These are phyloP conservation scores for Sergeia podlipaevii DNA, from an alignment of 208 protist species.

Conservation along the genomic window DNA sequence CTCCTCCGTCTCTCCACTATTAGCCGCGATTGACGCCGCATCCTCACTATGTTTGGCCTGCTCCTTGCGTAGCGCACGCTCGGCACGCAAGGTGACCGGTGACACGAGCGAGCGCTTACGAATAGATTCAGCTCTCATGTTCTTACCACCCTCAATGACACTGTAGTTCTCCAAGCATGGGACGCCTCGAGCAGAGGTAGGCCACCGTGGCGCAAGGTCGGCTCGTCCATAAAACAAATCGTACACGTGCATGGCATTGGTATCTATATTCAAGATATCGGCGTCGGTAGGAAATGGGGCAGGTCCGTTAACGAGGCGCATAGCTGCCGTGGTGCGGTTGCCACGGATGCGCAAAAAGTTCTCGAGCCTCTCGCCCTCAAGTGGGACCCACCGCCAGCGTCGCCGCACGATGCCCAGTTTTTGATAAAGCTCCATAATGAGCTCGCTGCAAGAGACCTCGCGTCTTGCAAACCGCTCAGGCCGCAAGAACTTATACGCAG, in stretches of 20 bases:
- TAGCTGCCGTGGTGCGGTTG: not conserved
- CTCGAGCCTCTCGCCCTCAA: constrained; percentile 1
- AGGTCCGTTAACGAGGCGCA: not conserved
- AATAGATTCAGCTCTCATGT: constrained; percentile 2
- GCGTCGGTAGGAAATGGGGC: constrained; percentile 3
- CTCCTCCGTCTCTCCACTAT: not conserved
- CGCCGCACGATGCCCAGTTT: constrained; percentile 45
- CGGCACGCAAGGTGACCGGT: no score
- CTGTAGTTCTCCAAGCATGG: constrained; percentile 9
- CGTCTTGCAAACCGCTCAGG: not conserved
- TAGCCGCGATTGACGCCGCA: constrained; percentile 1
- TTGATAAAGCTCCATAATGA: constrained; percentile 75
- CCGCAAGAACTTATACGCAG: constrained; percentile 25
- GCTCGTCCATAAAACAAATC: constrained; percentile 28
- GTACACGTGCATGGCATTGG: constrained; percentile 18
- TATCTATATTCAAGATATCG: constrained; percentile 9
- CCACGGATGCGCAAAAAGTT: not conserved
- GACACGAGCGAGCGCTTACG: constrained; percentile 11
- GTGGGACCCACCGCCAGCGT: constrained; percentile 35
- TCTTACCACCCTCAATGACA: constrained; percentile 16
- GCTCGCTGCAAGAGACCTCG: constrained; percentile 33
- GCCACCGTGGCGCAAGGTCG: constrained; percentile 3
- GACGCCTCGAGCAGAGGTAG: constrained; percentile 6
- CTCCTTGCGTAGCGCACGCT: no score
- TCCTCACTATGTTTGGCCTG: no score